Evolutionary conservation across 2,329 filamentous ascomycete genomes (phyloP).

Genomic region (Cytospora schulzeri): DNA sequence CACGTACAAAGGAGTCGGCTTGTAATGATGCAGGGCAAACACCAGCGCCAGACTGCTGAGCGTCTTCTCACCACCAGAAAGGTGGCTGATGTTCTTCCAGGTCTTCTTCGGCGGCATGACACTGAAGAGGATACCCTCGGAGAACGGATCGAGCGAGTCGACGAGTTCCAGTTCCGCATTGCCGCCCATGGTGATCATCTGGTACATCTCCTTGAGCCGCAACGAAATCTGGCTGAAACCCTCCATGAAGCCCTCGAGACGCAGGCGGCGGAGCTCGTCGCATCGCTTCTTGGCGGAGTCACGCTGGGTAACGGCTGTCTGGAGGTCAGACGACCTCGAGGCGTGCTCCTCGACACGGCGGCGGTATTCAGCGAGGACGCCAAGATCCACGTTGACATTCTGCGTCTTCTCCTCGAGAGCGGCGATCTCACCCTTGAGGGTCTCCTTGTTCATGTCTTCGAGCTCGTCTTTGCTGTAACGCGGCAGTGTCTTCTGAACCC

Average conservation of each 20-base stretch:
- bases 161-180: constrained; percentile 97
- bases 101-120: constrained; percentile 99
- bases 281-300: constrained; percentile 90
- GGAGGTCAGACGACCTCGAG: constrained; percentile 72
- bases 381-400: constrained; percentile 83
- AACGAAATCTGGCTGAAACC: constrained; percentile 93
- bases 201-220: constrained; percentile 98
- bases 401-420: constrained; percentile 71
- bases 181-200: constrained; percentile 99
- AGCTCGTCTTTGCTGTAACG: constrained; percentile 75
- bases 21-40: constrained; percentile 98
- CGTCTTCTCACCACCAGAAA: constrained; percentile 97
- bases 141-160: constrained; percentile 93
- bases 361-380: constrained; percentile 59
- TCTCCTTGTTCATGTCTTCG: constrained; percentile 64
- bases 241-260: constrained; percentile 97
- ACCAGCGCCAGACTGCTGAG: constrained; percentile 89
- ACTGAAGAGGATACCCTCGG: constrained; percentile 92
- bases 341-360: constrained; percentile 44
- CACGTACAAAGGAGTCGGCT: constrained; percentile 95
- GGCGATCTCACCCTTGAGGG: constrained; percentile 63
- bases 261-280: constrained; percentile 86
- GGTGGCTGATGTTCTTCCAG: constrained; percentile 98
- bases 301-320: constrained; percentile 73
- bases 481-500: constrained; percentile 64